phyloP scores from a whole-genome alignment of 2,329 filamentous ascomycete genomes.

The Nothophaeocryptopus gaeumannii region DNA sequence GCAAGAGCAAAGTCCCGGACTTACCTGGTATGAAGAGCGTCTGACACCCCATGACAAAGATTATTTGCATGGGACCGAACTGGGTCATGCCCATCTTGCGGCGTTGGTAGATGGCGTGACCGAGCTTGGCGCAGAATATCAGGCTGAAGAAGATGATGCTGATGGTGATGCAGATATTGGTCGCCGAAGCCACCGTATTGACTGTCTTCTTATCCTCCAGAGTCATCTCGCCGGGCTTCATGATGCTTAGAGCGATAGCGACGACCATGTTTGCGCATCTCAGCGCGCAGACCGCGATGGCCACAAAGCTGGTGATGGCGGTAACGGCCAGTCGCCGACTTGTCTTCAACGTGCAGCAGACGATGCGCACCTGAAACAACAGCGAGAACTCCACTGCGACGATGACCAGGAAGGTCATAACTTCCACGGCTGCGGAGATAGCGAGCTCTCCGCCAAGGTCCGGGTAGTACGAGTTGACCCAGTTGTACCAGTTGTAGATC shows the following conservation, averaged over 20 bases:
- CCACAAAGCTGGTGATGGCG: slow-evolving; percentile 48
- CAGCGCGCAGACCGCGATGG: slow-evolving; percentile 52
- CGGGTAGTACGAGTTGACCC: slow-evolving; percentile 27
- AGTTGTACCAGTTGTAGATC: slow-evolving; percentile 53
- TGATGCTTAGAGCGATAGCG: slow-evolving; percentile 38
- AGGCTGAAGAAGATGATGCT: slow-evolving; percentile 61
- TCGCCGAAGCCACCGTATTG: slow-evolving; percentile 43
- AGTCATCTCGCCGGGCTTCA: slow-evolving; percentile 17
- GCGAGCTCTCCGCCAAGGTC: slow-evolving; percentile 18
- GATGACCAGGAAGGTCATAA: slow-evolving; percentile 54
- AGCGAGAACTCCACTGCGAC: slow-evolving; percentile 58
- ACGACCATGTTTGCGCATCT: slow-evolving; percentile 53
- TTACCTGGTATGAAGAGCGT: slow-evolving; percentile 64
- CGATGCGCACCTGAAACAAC: slow-evolving; percentile 61
- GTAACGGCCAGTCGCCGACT: slow-evolving; percentile 48
- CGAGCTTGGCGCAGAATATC: slow-evolving; percentile 62
- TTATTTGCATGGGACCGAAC: slow-evolving; percentile 64
- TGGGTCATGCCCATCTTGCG: slow-evolving; percentile 56
- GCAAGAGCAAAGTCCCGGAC: slow-evolving; percentile 18
- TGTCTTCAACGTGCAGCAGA: slow-evolving; percentile 51
- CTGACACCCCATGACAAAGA: slow-evolving; percentile 66
- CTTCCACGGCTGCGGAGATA: slow-evolving; percentile 46
- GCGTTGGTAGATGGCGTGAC: slow-evolving; percentile 55
- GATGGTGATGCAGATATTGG: slow-evolving; percentile 52
- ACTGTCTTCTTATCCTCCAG: slow-evolving; percentile 19